These are phyloP conservation scores for Tricholoma flavovirens DNA, from an alignment of 768 basidiomycete species.

Conservation along the genomic window DNA sequence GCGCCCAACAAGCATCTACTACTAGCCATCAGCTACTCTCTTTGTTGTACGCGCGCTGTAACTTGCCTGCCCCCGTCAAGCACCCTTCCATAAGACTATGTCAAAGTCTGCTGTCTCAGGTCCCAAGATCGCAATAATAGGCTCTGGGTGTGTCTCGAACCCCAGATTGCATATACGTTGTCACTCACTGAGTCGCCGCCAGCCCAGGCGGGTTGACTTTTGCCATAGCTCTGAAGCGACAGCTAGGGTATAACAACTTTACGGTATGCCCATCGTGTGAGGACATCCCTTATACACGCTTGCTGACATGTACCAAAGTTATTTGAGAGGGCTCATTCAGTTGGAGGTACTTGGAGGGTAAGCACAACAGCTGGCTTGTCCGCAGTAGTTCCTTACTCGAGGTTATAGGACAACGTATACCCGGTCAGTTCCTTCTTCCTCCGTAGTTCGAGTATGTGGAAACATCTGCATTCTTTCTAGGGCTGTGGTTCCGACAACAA, in stretches of 20 bases:
- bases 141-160: neutral
- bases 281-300: neutral
- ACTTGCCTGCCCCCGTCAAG: no score
- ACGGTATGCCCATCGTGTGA: slow-evolving; percentile 18
- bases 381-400: neutral
- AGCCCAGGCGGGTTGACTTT: slow-evolving; percentile 38
- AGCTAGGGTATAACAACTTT: slow-evolving; percentile 34
- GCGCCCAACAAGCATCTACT: no score
- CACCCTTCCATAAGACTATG: neutral
- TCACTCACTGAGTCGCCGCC: neutral
- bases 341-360: slow-evolving; percentile 52
- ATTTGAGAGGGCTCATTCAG: slow-evolving; percentile 36
- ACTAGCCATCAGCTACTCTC: no score
- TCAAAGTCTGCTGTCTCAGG: neutral
- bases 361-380: slow-evolving; percentile 11
- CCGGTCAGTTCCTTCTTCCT: slow-evolving; percentile 18
- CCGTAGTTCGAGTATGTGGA: no score
- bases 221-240: slow-evolving; percentile 36
- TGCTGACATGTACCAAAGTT: slow-evolving; percentile 26
- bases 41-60: no score
- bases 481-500: slow-evolving; percentile 36
- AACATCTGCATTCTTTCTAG: slow-evolving; percentile 2
- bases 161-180: neutral
- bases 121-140: neutral
- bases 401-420: slow-evolving; percentile 29